Evolutionary conservation across 805 yeast genomes (phyloP), one percentile per base, ranked within the genome.

Genomic region (Kurtzmaniella fragi): DNA sequence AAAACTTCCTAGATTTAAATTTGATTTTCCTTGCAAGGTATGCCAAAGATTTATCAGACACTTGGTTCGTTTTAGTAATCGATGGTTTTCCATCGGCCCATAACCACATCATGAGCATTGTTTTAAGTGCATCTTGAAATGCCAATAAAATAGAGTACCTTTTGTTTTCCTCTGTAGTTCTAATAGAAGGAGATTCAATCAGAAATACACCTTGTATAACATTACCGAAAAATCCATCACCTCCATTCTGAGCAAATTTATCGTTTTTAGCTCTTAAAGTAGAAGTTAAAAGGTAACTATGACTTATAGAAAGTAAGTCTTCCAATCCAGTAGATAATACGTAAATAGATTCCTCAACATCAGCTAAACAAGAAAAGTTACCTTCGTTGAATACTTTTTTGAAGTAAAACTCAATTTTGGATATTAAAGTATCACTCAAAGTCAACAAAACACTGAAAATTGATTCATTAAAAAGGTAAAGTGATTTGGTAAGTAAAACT

Each of bases 121-220:
- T 62, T 20, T 56, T 59, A 1, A 78, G 71, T 1, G 84, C 77
- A 42, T 74, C 78, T 41, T 78, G 81, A 53, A 87, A 75, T 4
- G 89, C 74, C 34, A 77, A 63, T n/a, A 82, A 58, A 5, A 85
- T 70, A 1, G 81, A 70, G 42, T 73, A 67, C 15, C 81, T 60
- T 44, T 78, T 78, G 40, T 70, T 74, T 33, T 73, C 75, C 25
- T 73, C 77, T 11, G 75, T 70, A 14, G 74, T 61, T 38, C 75
- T 50, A 27, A 71, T 59, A 41, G 69, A 65, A 1, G 83, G 84
- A 1, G 85, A 70, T 45, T 85, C 95, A 11, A 80, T 76, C 40
- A 77, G 82, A 52, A 85, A 83, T 0, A 85, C 95, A 1, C 93
- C 93, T 45, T 82, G 84, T 39, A 85, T 83, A 17, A 80, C 83